Base-by-base conservation (phyloP, 257 asterid genomes). In the Solanum corneliomulleri region DNA sequence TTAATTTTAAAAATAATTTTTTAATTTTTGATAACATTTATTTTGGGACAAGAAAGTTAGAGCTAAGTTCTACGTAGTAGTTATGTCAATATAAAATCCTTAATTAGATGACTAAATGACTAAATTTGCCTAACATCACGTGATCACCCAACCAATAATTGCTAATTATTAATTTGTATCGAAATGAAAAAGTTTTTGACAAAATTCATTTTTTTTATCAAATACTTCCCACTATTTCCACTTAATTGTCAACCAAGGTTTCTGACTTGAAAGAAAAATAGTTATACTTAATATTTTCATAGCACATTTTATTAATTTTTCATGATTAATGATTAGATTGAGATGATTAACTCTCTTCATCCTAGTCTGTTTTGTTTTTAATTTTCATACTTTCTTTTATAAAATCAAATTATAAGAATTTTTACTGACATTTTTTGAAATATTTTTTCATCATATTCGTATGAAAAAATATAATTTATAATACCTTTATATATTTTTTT, bases 381-480 rank as follows among this genome's bases (percentile, higher is more conserved):
- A 13, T 45, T 15, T 2, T 45, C 18, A 45, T 13, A 0, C 0
- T 45, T 12, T 45, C 0, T 12, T 12, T 11, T 12, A 1, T 4
- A 13, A 6, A 47, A 16, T 13, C 1, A 47, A 47, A 47, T 16
- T 13, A 4, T 47, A 47, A 47, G 58, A 44, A 44, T 1, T 45
- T 45, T 45, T 6, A 4, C 18, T 4, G 0, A 47, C 0, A 47
- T 13, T 47, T 47, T 2, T 13, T 13, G 18, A 47, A 4, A 47
- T 12, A 45, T 1, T 12, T 45, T 45, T 45, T 13, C 52, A 45
- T 45, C 52, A 45, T 13, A 45, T 12, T 12, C 52, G 0, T 45
- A 45, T 13, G 18, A 4, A 12, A 44, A 12, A 12, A 4, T 45
- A 5, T 45, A 45, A 45, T 45, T 45, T 45, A 45, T 45, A 13